Conservation (phyloP, 371 early-diverging fungal genomes). For the Syncephalastrum racemosum region DNA sequence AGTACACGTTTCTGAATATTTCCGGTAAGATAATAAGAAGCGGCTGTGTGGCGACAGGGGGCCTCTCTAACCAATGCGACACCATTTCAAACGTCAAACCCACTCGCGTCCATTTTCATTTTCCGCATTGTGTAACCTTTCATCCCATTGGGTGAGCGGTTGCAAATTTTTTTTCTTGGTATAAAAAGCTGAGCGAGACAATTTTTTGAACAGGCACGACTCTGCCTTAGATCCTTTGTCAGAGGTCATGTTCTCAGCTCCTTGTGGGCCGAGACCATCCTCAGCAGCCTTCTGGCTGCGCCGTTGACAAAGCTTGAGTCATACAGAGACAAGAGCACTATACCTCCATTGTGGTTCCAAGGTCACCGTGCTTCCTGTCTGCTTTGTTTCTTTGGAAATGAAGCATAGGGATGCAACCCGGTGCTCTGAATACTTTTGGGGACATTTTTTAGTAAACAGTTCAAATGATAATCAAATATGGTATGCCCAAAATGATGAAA, state of each 20-base stretch:
- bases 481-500: too few relatives aligned
- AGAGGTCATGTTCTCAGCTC: constrained; percentile 5
- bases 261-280: constrained; percentile 2
- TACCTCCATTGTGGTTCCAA: constrained; percentile 44
- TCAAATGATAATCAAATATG: constrained; percentile 15
- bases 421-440: constrained; percentile 38
- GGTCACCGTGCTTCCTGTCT: constrained; percentile 10
- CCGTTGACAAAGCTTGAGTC: constrained; percentile 52
- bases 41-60: too few relatives aligned
- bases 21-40: too few relatives aligned
- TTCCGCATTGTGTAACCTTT: too few relatives aligned
- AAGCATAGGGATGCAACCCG: constrained; percentile 12
- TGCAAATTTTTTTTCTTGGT: too few relatives aligned
- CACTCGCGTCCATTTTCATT: too few relatives aligned
- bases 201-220: constrained; percentile 19
- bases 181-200: too few relatives aligned
- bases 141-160: too few relatives aligned
- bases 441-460: constrained; percentile 23
- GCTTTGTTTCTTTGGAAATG: constrained; percentile 2
- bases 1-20: too few relatives aligned
- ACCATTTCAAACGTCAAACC: too few relatives aligned
- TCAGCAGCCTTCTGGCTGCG: constrained; percentile 30
- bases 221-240: constrained; percentile 55
- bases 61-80: too few relatives aligned
- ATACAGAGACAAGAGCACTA: constrained; percentile 46